phyloP scores from a whole-genome alignment of 2,329 filamentous ascomycete genomes.

The Aspergillus sergii region DNA sequence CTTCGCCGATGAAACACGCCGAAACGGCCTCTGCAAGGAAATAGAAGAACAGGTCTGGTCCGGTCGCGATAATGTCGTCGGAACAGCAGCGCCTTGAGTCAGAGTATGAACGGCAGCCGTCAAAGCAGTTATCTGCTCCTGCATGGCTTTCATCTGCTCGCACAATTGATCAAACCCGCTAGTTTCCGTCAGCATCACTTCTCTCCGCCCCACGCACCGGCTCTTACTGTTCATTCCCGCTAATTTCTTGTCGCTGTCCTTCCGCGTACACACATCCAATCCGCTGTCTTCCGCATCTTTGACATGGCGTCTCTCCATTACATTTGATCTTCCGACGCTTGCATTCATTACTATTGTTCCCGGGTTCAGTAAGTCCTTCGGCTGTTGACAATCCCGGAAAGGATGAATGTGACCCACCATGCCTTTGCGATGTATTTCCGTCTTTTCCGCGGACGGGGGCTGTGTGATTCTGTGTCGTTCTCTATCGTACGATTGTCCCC shows the following conservation, averaged over 20 bases:
- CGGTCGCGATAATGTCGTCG: conserved; percentile 14
- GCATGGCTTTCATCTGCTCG: conserved; percentile 36
- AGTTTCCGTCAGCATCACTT: background rate
- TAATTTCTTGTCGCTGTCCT: conserved; percentile 69
- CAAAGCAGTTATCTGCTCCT: conserved; percentile 75
- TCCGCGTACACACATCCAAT: conserved; percentile 44
- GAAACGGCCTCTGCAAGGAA: conserved; percentile 16
- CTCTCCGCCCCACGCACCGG: background rate
- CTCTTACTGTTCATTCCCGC: conserved; percentile 4
- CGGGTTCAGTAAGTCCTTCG: background rate
- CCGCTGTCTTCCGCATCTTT: conserved; percentile 55
- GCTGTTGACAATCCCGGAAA: background rate
- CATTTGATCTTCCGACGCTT: conserved; percentile 68
- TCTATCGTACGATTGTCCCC: conserved; percentile 13
- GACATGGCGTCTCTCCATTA: conserved; percentile 64
- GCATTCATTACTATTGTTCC: conserved; percentile 57
- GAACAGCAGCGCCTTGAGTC: conserved; percentile 44
- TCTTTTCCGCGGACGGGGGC: conserved; percentile 55
- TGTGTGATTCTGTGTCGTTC: conserved; percentile 11
- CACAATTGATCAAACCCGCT: conserved; percentile 28
- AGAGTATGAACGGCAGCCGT: conserved; percentile 71
- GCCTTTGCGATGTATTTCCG: conserved; percentile 68
- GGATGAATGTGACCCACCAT: conserved; percentile 47
- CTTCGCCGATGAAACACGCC: conserved; percentile 35
- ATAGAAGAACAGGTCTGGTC: conserved; percentile 7